Percentiles rank a stretch among this genome's conserved stretches.
Conservation (phyloP, 805 yeast species). For the Suhomyces kilbournensis region DNA sequence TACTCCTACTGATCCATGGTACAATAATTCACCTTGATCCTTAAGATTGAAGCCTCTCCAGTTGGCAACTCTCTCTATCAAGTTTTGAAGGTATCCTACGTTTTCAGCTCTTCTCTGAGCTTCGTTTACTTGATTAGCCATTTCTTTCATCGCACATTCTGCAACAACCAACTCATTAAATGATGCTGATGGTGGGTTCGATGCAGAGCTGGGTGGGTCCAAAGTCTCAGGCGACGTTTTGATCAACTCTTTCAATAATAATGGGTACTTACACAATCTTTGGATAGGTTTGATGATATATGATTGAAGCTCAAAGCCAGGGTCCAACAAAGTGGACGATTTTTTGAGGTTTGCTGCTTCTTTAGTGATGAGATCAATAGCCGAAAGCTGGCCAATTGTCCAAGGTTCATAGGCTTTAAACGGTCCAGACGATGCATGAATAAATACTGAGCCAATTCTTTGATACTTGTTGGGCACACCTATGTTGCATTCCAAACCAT, state of each 20-base stretch:
- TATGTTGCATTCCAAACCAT: constrained; percentile 87
- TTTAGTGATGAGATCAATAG: constrained; percentile 71
- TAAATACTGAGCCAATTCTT: constrained; percentile 83
- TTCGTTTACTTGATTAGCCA: constrained; percentile 86
- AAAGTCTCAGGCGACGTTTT: constrained; percentile 53
- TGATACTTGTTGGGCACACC: constrained; percentile 70
- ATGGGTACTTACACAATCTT: constrained; percentile 91
- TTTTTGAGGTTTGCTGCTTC: constrained; percentile 57
- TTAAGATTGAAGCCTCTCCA: constrained; percentile 87
- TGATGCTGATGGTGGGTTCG: constrained; percentile 18
- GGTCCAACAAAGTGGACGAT: constrained; percentile 63
- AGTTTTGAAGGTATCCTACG: constrained; percentile 61
- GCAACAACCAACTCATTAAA: constrained; percentile 72
- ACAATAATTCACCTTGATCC: constrained; percentile 81
- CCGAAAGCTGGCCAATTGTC: constrained; percentile 87
- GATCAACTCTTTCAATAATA: constrained; percentile 70
- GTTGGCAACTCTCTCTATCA: constrained; percentile 73
- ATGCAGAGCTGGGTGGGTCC: constrained; percentile 4
- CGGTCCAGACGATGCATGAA: constrained; percentile 74
- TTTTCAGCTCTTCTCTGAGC: constrained; percentile 92
- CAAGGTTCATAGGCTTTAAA: constrained; percentile 91
- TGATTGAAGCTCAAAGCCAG: constrained; percentile 85
- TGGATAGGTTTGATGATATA: constrained; percentile 93
- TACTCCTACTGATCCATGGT: constrained; percentile 68
- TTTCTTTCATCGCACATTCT: constrained; percentile 69